Conservation (phyloP, 2,329 filamentous ascomycete species). For the Colletotrichum agaves region DNA sequence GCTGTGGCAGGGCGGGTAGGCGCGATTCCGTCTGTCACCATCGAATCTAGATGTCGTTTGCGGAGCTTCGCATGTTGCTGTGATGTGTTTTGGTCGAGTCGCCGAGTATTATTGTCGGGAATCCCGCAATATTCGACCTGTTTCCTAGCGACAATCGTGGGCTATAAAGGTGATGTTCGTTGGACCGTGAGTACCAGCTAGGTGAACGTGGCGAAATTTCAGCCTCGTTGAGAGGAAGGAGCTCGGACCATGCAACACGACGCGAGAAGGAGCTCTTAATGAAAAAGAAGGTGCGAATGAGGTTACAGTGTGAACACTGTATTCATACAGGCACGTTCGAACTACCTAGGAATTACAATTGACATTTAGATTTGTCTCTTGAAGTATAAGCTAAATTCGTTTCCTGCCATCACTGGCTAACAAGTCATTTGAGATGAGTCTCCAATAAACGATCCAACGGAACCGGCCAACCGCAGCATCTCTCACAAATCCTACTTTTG, state of each 20-base stretch:
- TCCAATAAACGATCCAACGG: no score
- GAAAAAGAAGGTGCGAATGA: neutral
- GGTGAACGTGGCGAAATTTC: constrained; percentile 34
- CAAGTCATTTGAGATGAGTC: no score
- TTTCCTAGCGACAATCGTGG: neutral
- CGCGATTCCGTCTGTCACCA: constrained; percentile 37
- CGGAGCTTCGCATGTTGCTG: constrained; percentile 34
- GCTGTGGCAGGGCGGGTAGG: constrained; percentile 29
- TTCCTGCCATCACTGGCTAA: no score
- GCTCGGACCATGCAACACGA: constrained; percentile 28
- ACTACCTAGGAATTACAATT: no score
- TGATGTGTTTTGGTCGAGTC: constrained; percentile 8
- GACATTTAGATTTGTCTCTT: no score
- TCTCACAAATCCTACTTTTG: neutral
- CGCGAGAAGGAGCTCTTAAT: constrained; percentile 5
- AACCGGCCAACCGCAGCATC: no score
- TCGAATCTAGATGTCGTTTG: constrained; percentile 17
- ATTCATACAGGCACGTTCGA: neutral
- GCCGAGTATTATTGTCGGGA: neutral
- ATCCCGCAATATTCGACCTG: neutral
- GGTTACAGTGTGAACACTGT: constrained; percentile 19
- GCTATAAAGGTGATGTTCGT: neutral
- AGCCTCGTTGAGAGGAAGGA: constrained; percentile 25
- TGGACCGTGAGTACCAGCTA: neutral
- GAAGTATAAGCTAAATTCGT: no score